Conservation (phyloP, 192 early-diverging fungal species). For the Podila clonocystis region DNA sequence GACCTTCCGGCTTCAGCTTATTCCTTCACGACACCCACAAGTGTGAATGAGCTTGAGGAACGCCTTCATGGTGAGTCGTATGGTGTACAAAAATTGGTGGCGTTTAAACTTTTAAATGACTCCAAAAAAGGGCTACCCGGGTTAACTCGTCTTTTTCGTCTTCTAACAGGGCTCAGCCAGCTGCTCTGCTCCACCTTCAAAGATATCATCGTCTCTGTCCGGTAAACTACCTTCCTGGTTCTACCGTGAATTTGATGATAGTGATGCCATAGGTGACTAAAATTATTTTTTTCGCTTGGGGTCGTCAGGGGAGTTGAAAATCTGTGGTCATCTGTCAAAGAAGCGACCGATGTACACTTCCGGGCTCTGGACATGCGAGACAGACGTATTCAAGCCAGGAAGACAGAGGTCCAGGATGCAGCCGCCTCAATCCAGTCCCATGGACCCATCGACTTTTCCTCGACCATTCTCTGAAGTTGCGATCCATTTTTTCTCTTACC, state of each 20-base stretch:
- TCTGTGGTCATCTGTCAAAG: not conserved
- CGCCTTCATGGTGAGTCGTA: not conserved
- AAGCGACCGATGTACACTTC: not conserved
- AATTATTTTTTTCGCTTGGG: not conserved
- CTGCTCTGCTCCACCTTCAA: not conserved
- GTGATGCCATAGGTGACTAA: not conserved
- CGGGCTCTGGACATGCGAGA: not conserved
- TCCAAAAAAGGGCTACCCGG: slow-evolving; percentile 10
- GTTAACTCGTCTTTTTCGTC: not conserved
- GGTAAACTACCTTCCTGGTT: not conserved
- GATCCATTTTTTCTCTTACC: not conserved
- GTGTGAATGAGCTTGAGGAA: not conserved
- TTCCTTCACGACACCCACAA: not conserved
- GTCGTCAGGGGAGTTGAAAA: not conserved
- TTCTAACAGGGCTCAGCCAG: not conserved
- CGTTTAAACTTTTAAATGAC: not conserved
- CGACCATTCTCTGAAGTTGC: not conserved
- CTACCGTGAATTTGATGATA: not conserved
- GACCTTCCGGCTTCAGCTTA: not conserved
- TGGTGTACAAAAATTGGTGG: not conserved
- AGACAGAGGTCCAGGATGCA: not conserved
- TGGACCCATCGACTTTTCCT: not conserved
- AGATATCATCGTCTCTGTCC: not conserved
- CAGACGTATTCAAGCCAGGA: not conserved
- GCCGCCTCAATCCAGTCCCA: not conserved